Conservation (phyloP, 1,284 basidiomycete genomes). For the Ustilago bromivora region DNA sequence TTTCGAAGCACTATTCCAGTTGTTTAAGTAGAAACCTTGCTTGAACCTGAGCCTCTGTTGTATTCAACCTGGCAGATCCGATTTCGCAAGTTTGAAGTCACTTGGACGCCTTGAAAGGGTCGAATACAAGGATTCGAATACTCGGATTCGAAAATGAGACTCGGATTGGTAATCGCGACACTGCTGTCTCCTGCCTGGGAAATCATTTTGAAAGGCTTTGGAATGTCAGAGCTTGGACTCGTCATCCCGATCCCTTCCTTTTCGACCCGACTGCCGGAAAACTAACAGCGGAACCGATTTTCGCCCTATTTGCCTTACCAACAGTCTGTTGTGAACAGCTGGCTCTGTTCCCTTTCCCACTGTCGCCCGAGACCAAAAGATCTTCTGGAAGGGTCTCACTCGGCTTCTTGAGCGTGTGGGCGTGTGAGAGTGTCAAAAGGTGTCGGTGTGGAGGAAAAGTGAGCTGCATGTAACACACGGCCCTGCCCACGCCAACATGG, state of each 20-base stretch:
- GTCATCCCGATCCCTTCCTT: constrained; percentile 33
- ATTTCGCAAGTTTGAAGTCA: background rate
- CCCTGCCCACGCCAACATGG: constrained; percentile 16
- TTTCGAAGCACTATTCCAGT: constrained; percentile 16
- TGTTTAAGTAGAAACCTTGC: background rate
- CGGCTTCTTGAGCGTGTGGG: too few species aligned
- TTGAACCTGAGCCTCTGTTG: background rate
- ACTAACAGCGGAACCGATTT: constrained; percentile 24
- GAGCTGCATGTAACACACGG: constrained; percentile 21
- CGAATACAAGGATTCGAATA: background rate
- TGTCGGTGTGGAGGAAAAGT: constrained; percentile 1
- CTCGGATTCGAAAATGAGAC: background rate
- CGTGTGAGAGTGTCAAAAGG: background rate
- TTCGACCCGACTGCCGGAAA: background rate
- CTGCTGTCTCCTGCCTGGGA: constrained; percentile 17
- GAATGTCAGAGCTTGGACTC: constrained; percentile 17
- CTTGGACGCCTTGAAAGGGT: background rate
- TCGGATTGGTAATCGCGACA: constrained; percentile 33
- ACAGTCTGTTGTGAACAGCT: too few species aligned
- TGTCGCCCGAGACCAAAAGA: constrained; percentile 26
- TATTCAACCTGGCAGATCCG: background rate
- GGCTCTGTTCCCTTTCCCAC: background rate
- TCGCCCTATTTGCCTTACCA: background rate
- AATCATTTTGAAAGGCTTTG: background rate
- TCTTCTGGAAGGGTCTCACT: constrained; percentile 16